phyloP scores from a whole-genome alignment of 116 monocot genomes.

The Cymodocea nodosa region DNA sequence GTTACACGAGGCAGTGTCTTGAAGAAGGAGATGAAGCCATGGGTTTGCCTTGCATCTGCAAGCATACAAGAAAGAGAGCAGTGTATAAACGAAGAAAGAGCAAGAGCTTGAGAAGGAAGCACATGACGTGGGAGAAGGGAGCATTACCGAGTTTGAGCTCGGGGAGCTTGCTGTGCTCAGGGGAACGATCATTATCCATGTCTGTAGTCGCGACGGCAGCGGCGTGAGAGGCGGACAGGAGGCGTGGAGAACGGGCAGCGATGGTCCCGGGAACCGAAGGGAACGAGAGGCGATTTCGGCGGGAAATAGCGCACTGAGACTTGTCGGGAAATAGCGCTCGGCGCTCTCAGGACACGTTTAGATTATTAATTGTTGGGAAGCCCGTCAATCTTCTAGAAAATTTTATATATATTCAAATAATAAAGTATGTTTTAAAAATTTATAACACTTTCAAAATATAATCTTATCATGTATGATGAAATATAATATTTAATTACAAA shows the following conservation, averaged over 20 bases:
- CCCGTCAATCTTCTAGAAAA: too few species aligned
- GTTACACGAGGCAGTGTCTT: slow-evolving; percentile 60
- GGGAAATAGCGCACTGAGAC: too few species aligned
- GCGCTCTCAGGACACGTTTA: too few species aligned
- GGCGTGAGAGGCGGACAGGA: neutral
- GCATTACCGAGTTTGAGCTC: slow-evolving; percentile 62
- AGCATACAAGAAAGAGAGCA: neutral
- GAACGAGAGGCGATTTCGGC: too few species aligned
- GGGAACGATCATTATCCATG: slow-evolving; percentile 11
- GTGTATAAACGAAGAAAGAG: neutral
- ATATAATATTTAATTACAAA: too few species aligned
- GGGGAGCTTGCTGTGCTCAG: slow-evolving; percentile 36
- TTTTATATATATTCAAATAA: too few species aligned
- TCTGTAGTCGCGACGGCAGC: neutral
- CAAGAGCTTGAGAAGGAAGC: neutral
- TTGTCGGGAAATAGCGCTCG: too few species aligned
- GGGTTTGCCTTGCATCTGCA: slow-evolving; percentile 79
- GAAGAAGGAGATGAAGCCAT: slow-evolving; percentile 93
- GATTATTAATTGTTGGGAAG: too few species aligned
- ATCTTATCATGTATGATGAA: too few species aligned
- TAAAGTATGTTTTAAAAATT: too few species aligned
- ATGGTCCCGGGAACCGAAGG: neutral
- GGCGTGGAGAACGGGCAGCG: neutral
- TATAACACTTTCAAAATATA: too few species aligned
- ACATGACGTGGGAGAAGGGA: neutral